A percentile compares a stretch with the other conserved stretches of the same genome.
Conservation (phyloP, 164 flowering plant genomes). For the Tetracentron sinense region DNA sequence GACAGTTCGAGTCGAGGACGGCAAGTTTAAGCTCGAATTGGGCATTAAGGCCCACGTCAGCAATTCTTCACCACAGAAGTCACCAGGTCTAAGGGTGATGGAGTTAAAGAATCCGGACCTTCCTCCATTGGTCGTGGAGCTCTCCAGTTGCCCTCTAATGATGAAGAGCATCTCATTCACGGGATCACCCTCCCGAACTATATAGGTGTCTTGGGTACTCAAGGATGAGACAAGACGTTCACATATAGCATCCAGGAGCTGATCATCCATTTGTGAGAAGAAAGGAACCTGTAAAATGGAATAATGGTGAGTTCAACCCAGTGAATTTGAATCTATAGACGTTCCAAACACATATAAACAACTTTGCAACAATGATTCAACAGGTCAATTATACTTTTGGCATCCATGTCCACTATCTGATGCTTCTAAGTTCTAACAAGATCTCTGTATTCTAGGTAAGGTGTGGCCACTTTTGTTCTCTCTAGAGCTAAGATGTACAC, state of each 20-base stretch:
- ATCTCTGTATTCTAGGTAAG: too few relatives aligned
- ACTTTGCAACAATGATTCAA: too few relatives aligned
- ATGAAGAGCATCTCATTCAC: too few relatives aligned
- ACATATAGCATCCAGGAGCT: too few relatives aligned
- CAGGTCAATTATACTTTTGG: neutral
- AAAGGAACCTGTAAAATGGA: constrained; percentile 44
- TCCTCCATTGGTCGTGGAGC: constrained; percentile 73
- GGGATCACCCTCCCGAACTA: too few relatives aligned
- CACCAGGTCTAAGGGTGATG: constrained; percentile 58
- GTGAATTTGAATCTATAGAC: neutral
- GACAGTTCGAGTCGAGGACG: constrained; percentile 68
- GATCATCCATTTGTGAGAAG: constrained; percentile 79
- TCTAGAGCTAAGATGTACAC: too few relatives aligned
- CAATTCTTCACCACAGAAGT: constrained; percentile 84
- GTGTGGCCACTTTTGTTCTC: too few relatives aligned
- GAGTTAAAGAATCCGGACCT: constrained; percentile 72
- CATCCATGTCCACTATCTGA: neutral
- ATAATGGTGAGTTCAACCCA: neutral
- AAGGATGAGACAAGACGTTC: constrained; percentile 70
- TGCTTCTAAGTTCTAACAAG: too few relatives aligned
- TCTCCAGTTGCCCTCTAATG: constrained; percentile 56
- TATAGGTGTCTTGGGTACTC: constrained; percentile 64
- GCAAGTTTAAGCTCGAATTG: constrained; percentile 46
- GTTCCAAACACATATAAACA: neutral
- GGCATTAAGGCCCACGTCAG: constrained; percentile 88